Percentiles rank a stretch among this genome's conserved stretches.
These are phyloP conservation scores for Moringa oleifera DNA, from an alignment of 345 rosid species.

Conservation along the genomic window DNA sequence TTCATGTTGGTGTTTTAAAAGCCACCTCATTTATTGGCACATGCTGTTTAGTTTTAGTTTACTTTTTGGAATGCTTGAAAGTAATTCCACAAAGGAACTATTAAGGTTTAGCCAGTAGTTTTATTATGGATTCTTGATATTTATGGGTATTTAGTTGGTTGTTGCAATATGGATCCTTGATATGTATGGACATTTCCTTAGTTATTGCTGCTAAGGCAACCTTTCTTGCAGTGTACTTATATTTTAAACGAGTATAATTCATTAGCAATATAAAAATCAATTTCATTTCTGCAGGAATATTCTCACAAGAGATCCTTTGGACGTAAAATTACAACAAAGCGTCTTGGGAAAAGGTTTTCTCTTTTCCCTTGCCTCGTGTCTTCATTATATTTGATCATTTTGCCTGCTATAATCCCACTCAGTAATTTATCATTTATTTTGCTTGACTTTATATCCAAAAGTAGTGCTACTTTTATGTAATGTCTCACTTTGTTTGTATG, in stretches of 20 bases:
- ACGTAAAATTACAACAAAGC: slow-evolving; percentile 58
- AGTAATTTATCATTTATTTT: background rate
- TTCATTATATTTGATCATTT: background rate
- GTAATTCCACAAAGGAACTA: background rate
- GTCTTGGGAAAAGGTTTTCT: slow-evolving; percentile 39
- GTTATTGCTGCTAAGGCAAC: background rate
- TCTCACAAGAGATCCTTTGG: slow-evolving; percentile 33
- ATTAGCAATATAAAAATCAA: background rate
- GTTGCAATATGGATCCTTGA: background rate
- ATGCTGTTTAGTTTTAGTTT: background rate
- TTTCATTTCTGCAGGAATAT: slow-evolving; percentile 49
- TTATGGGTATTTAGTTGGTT: background rate
- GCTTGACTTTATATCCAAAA: background rate
- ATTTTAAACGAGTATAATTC: background rate
- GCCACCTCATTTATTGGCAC: background rate
- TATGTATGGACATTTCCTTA: background rate
- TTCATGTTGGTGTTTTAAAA: background rate
- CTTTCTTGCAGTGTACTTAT: background rate
- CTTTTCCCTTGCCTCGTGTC: background rate
- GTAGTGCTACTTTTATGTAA: background rate
- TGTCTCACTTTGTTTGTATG: background rate
- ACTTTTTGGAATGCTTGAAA: background rate
- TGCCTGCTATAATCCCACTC: background rate
- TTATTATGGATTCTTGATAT: background rate
- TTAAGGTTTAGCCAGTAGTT: background rate